Percentiles rank a stretch among this genome's conserved stretches.
These are phyloP conservation scores for Chalara sp. DNA, from an alignment of 2,329 filamentous ascomycete genomes.

Conservation along the genomic window DNA sequence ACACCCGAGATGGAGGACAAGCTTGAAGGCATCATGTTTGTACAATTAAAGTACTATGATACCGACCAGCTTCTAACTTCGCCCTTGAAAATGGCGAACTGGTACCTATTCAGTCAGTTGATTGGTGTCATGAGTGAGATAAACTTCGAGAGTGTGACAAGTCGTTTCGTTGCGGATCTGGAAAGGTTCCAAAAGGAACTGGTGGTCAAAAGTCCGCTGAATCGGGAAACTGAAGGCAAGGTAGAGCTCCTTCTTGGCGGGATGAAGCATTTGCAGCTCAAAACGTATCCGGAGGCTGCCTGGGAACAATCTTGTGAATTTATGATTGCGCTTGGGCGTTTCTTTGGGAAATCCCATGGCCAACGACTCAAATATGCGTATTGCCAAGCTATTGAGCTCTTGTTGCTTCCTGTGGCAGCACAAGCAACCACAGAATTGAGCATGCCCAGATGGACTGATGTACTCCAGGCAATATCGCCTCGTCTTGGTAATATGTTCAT, in stretches of 20 bases:
- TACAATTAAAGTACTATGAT: constrained; percentile 85
- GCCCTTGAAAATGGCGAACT: constrained; percentile 83
- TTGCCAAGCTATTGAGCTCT: constrained; percentile 81
- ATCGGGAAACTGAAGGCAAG: constrained; percentile 68
- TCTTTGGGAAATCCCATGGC: constrained; percentile 82
- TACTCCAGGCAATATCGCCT: constrained; percentile 70
- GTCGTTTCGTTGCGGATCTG: constrained; percentile 75
- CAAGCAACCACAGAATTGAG: constrained; percentile 72
- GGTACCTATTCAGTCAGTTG: constrained; percentile 87
- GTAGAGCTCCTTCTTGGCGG: constrained; percentile 83
- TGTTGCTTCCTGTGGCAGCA: constrained; percentile 81
- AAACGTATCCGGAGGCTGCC: constrained; percentile 61
- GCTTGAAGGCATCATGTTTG: constrained; percentile 91
- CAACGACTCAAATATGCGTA: constrained; percentile 89
- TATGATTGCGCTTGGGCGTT: constrained; percentile 69
- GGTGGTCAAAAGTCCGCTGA: constrained; percentile 59
- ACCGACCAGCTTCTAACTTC: constrained; percentile 73
- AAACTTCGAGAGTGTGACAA: constrained; percentile 78
- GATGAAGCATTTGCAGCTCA: constrained; percentile 83
- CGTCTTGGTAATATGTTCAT: constrained; percentile 77
- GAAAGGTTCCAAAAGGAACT: constrained; percentile 72
- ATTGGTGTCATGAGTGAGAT: constrained; percentile 95
- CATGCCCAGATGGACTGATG: constrained; percentile 78
- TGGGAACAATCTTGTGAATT: constrained; percentile 91
- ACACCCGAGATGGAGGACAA: constrained; percentile 90